Evolutionary conservation across 345 rosid species (phyloP), one percentile per base, ranked within the genome.

Genomic region (Clarkia xantiana): DNA sequence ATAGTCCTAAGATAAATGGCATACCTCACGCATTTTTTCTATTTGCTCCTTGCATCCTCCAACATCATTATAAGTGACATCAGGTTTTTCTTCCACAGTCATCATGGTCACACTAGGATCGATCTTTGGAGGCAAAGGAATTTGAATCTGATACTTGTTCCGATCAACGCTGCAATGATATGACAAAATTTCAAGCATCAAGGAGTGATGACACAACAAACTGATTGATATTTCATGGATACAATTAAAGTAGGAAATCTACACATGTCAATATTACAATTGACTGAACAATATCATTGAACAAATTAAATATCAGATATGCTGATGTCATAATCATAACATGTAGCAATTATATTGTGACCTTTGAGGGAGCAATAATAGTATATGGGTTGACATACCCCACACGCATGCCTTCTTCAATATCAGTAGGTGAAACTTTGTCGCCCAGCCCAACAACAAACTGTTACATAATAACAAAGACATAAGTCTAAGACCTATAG

Each of bases 21-120:
- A 19, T 56, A 86, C 97, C 74, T 90, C 97, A 49, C 97, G 60
- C 97, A 90, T 90, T 73, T 71, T 90, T 61, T 90, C 97, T 64
- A 90, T 90, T 61, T 90, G 97, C 68, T 90, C 97, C 68, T 90
- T 90, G 59, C 97, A 90, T 49, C 97, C 94, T 45, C 95, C 97
- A 53, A 86, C 97, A 66, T 90, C 97, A 67, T 86, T 86, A 62
- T 90, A 90, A 3, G 97, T 90, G 19, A 90, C 97, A 65, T 90
- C 97, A 19, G 97, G 97, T 56, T 90, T 90, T 69, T 90, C 97
- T 72, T 90, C 97, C 5, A 86, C 97, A 0, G 96, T 90, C 97
- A 90, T 90, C 98, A 91, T 91, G 45, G 98, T 91, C 48, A 91
- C 98, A 63, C 98, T 91, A 44, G 98, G 98, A 72, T 91, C 98